Percentiles rank a stretch among this genome's conserved stretches.
These are phyloP conservation scores for Leavenworthia alabamica DNA, from an alignment of 345 rosid species.

Conservation along the genomic window DNA sequence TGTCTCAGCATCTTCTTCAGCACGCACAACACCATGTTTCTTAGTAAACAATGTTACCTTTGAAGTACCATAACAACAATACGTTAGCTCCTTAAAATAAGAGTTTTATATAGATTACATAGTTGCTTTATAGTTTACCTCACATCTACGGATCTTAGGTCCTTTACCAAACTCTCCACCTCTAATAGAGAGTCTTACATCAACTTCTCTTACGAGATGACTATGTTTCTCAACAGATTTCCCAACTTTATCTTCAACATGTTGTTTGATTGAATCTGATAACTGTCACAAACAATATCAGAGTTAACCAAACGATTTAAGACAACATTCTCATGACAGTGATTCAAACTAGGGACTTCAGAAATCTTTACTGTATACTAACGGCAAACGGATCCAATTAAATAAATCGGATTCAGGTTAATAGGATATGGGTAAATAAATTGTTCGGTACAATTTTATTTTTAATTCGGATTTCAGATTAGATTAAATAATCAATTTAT, in stretches of 20 bases:
- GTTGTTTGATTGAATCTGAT: slow-evolving; percentile 62
- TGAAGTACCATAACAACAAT: slow-evolving; percentile 2
- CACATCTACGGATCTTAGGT: slow-evolving; percentile 77
- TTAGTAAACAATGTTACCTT: slow-evolving; percentile 90
- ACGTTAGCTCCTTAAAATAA: background rate
- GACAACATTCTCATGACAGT: too few relatives aligned
- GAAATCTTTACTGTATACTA: too few relatives aligned
- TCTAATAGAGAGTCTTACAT: slow-evolving; percentile 75
- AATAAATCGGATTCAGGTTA: too few relatives aligned
- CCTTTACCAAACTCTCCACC: slow-evolving; percentile 97
- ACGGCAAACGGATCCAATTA: too few relatives aligned
- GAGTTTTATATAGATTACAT: background rate
- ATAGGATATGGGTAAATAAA: too few relatives aligned
- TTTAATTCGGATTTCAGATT: too few relatives aligned
- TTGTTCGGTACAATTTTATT: too few relatives aligned
- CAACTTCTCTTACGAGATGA: slow-evolving; percentile 83
- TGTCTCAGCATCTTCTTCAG: slow-evolving; percentile 86
- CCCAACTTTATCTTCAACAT: slow-evolving; percentile 81
- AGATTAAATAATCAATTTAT: too few relatives aligned
- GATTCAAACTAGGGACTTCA: too few relatives aligned
- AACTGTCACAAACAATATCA: slow-evolving; percentile 39
- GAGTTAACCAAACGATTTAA: background rate
- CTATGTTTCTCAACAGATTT: slow-evolving; percentile 82
- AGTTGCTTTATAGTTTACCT: slow-evolving; percentile 40
- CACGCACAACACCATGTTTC: slow-evolving; percentile 90